Evolutionary conservation across 2,329 filamentous ascomycete genomes (phyloP).

Genomic region (Penicillium sp.): DNA sequence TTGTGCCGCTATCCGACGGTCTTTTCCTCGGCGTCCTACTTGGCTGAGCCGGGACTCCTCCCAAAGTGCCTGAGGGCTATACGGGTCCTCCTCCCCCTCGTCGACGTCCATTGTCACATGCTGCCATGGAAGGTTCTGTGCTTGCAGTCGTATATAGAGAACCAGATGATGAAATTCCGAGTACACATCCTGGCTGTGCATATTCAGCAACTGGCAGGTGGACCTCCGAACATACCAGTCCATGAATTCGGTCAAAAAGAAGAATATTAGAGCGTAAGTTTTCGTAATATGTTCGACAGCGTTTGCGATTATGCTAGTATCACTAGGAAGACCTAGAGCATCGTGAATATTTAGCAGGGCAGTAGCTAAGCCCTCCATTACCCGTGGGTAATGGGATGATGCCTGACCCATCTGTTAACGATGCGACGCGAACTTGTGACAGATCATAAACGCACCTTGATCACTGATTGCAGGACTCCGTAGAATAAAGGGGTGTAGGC

Average conservation of each 20-base stretch:
- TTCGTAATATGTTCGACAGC: constrained; percentile 25
- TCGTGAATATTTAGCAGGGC: constrained; percentile 35
- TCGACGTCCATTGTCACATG: constrained; percentile 27
- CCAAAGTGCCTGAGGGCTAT: constrained; percentile 27
- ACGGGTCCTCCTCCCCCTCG: constrained; percentile 20
- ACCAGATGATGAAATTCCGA: constrained; percentile 34
- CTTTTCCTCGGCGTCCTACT: constrained; percentile 31
- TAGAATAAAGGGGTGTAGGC: constrained; percentile 35
- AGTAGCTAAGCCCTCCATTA: constrained; percentile 36
- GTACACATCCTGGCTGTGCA: constrained; percentile 36
- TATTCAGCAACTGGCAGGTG: constrained; percentile 36
- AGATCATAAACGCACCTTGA: constrained; percentile 30
- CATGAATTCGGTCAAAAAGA: constrained; percentile 39
- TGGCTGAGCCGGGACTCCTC: constrained; percentile 34
- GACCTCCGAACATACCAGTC: constrained; percentile 37
- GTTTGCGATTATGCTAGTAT: constrained; percentile 9
- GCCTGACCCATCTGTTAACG: constrained; percentile 24
- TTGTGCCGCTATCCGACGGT: constrained; percentile 34
- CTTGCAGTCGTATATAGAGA: constrained; percentile 29
- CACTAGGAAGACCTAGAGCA: constrained; percentile 23
- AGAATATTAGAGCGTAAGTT: constrained; percentile 37
- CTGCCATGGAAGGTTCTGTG: constrained; percentile 18
- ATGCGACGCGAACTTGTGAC: neutral
- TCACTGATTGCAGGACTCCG: constrained; percentile 36
- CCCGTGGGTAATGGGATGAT: constrained; percentile 34